Base-by-base conservation (phyloP, 495 filamentous ascomycete species). In the Staphylotrichum longicolle region DNA sequence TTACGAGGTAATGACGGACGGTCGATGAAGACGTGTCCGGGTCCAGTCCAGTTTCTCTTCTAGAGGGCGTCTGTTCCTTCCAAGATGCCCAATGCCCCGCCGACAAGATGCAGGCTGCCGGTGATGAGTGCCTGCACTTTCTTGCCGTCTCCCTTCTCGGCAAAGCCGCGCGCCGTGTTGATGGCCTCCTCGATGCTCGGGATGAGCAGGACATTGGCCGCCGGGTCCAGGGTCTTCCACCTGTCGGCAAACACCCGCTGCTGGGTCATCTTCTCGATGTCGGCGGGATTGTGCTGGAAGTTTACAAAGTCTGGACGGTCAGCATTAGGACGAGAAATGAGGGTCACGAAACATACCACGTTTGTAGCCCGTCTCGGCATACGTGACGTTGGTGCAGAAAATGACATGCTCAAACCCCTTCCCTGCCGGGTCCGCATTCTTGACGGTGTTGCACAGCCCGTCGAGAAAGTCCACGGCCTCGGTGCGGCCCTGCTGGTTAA, bases 401-500 rank as follows among this genome's bases (percentile, higher is more conserved):
- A 96, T 76, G 37, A 86, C 91, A 62, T 92, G 88, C 20, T 88
- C 83, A 66, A 97, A 96, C 1, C 86, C 79, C 3, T 74, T 73
- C 11, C 77, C 75, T 0, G 61, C 41, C 8, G 66, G 66, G 9
- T 81, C 72, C 7, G 74, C 73, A 9, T 69, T 65, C 57, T 77
- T 70, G 1, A 89, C 75, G 0, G 85, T 80, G 4, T 77, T 72
- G 40, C 83, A 70, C 39, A 98, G 81, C 1, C 85, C 86, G 32
- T 81, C 75, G 63, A 93, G 82, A 20, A 95, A 85, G 1, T 85
- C 81, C 11, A 81, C 74, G 9, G 88, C 87, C n/a, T 92, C 90
- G 55, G 88, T 82, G 15, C 93, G 87, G 10, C 88, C 91, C 69
- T 97, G 93, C 68, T 98, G 94, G 75, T 98, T 98, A 82, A 98